A percentile compares a stretch with the other conserved stretches of the same genome.
Evolutionary conservation across 768 basidiomycete genomes (phyloP).

Genomic region (Neoboletus subvelutipes): DNA sequence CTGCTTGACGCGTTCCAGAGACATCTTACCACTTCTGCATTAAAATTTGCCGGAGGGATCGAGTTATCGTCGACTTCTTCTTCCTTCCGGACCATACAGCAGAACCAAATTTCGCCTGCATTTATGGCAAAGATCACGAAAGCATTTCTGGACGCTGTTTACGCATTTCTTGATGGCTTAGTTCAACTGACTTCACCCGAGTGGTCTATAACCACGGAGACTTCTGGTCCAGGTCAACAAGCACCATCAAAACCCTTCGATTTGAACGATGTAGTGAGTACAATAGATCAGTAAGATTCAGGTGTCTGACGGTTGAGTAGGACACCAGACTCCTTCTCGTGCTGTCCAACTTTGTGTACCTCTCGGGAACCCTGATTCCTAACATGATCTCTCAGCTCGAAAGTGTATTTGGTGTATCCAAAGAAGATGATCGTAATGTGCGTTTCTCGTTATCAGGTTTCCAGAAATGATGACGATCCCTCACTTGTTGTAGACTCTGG

Average conservation of each 20-base stretch:
- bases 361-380: constrained; percentile 70
- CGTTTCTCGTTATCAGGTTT: constrained; percentile 7
- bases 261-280: constrained; percentile 58
- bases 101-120: constrained; percentile 58
- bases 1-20: constrained; percentile 81
- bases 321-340: constrained; percentile 86
- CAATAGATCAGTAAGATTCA: neutral
- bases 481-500: constrained; percentile 51
- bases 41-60: constrained; percentile 78
- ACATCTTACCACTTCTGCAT: constrained; percentile 70
- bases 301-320: constrained; percentile 41
- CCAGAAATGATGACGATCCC: neutral
- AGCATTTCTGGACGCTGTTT: constrained; percentile 82
- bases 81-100: constrained; percentile 52
- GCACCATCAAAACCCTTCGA: constrained; percentile 44
- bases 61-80: constrained; percentile 51
- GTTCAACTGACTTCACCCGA: constrained; percentile 77
- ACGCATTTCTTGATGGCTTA: constrained; percentile 84
- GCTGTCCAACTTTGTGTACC: constrained; percentile 81
- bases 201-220: constrained; percentile 37
- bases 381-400: constrained; percentile 81
- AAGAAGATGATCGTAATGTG: constrained; percentile 73
- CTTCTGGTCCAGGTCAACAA: constrained; percentile 8
- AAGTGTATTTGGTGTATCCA: constrained; percentile 65
- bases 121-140: constrained; percentile 76